Conservation (phyloP, 805 yeast species). For the Cyberlindnera maclurae region DNA sequence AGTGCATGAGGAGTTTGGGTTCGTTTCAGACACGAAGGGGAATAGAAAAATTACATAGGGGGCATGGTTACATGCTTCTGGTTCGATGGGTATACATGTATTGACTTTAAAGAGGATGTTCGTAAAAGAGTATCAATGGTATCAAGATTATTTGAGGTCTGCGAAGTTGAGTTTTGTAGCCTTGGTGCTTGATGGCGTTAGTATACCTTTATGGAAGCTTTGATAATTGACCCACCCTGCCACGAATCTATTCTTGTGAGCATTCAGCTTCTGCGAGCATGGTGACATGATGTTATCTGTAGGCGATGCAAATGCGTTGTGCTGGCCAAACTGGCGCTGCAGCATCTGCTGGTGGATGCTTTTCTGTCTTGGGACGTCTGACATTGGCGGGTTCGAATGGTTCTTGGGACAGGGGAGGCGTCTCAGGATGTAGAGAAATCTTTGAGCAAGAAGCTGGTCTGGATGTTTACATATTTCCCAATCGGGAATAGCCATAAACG, state of each 20-base stretch:
- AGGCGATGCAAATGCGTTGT: conserved; percentile 32
- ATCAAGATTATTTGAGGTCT: conserved; percentile 1
- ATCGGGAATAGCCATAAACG: too few relatives aligned
- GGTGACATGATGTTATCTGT: conserved; percentile 55
- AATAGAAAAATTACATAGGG: neutral
- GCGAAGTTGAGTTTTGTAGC: conserved; percentile 22
- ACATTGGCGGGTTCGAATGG: conserved; percentile 9
- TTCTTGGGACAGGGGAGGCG: neutral
- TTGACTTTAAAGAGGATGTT: neutral
- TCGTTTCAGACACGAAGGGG: neutral
- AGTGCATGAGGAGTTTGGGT: too few relatives aligned
- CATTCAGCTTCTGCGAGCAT: conserved; percentile 46
- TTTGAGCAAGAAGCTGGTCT: neutral
- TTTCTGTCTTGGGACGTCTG: conserved; percentile 22
- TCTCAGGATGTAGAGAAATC: neutral
- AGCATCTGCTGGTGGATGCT: conserved; percentile 19
- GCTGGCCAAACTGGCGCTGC: conserved; percentile 8
- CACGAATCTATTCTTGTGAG: conserved; percentile 38
- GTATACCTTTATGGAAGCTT: neutral
- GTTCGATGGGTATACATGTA: neutral
- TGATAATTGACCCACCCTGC: conserved; percentile 25
- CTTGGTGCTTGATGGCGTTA: conserved; percentile 10
- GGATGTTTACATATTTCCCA: neutral
- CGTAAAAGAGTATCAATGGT: neutral
- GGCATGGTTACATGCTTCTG: neutral